Evolutionary conservation across 2,329 filamentous ascomycete genomes (phyloP), one percentile per base, ranked within the genome.

Genomic region (Fusarium sp.): DNA sequence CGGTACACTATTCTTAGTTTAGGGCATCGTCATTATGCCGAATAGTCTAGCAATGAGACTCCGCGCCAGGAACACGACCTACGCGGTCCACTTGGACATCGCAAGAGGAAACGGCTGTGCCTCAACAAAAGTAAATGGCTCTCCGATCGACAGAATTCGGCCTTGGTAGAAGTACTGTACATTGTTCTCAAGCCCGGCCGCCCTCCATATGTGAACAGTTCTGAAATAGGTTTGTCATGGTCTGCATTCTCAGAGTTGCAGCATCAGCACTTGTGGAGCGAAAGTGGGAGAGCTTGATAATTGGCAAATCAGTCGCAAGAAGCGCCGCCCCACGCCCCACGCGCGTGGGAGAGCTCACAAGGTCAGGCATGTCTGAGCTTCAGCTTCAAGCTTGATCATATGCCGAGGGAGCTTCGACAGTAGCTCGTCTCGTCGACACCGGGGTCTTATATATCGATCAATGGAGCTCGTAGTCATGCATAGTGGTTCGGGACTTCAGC

Each of bases 161-260:
- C 38, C 45, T 45, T 67, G 61, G 54, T 34, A 47, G 52, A 67
- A 57, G 57, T 65, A 53, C 42, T 30, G 41, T 59, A 60, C 56
- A 36, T 58, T 31, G 36, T 37, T 60, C 58, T 69, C 51, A 65
- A 33, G 40, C 31, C 46, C 44, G 67, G 40, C 46, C 59, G 53
- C 50, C 67, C 65, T 74, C 69, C 23, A 13, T 37, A 44, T 62
- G 60, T 62, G 65, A 73, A 66, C 60, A 44, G 60, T 70, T 74
- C 66, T 62, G 62, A 72, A 74, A 71, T 72, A 64, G 64, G 72
- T 74, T 74, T 74, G 72, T 74, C 72, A 74, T 75, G 72, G 34
- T 30, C 62, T 74, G 67, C 63, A 70, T 57, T 65, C 53, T 55
- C 42, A 63, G 63, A 62, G 56, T 70, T 59, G 47, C 45, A 57